Conservation (phyloP, 108 stramenopile genomes). For the Conticribra weissflogii region DNA sequence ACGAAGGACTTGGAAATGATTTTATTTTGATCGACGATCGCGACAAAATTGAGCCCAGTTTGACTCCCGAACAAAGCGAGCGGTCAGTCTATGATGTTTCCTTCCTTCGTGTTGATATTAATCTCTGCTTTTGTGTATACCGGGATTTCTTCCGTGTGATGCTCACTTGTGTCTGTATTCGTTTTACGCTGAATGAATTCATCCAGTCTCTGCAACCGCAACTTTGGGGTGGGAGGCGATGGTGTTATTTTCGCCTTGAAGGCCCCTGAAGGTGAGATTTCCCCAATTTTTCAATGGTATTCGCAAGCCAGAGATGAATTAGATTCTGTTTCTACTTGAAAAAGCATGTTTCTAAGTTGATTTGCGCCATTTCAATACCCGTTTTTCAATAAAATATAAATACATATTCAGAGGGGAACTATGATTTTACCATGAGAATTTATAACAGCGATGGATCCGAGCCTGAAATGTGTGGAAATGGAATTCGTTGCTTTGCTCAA, state of each 20-base stretch:
- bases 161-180: not conserved
- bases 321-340: too few relatives aligned
- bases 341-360: too few relatives aligned
- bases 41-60: conserved; percentile 69
- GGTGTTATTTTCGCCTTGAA: conserved; percentile 97
- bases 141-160: conserved; percentile 4
- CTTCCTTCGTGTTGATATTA: too few relatives aligned
- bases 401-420: conserved; percentile 56
- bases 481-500: conserved; percentile 95
- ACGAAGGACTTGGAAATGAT: conserved; percentile 99
- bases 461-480: conserved; percentile 99
- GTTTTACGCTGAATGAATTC: not conserved
- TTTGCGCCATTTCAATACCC: too few relatives aligned
- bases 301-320: too few relatives aligned
- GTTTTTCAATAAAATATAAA: too few relatives aligned
- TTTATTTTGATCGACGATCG: conserved; percentile 97
- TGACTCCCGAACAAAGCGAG: conserved; percentile 87
- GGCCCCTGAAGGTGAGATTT: conserved; percentile 61
- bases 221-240: conserved; percentile 96
- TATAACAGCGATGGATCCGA: conserved; percentile 95
- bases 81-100: too few relatives aligned
- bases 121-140: not conserved
- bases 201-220: conserved; percentile 83
- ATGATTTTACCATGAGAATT: conserved; percentile 96
- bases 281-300: not conserved